Percentiles rank a stretch among this genome's conserved stretches.
phyloP scores from a whole-genome alignment of 108 stramenopile species.

The Pinguiococcus pyrenoidosus region DNA sequence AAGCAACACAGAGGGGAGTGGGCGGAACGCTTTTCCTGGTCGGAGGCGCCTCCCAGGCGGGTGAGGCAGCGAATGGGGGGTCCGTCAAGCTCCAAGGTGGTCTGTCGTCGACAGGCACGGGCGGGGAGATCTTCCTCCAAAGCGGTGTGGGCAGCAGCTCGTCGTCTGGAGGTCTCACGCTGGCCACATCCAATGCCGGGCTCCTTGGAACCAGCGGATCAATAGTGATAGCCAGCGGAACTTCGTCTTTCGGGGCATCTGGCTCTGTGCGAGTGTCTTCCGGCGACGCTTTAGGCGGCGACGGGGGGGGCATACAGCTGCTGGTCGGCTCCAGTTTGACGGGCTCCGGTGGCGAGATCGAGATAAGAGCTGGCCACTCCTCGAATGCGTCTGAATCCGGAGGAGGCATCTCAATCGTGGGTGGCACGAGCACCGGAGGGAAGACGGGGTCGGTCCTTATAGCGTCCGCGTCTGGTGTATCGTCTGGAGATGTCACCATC shows the following conservation, averaged over 20 bases:
- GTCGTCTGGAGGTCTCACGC: conserved; percentile 6
- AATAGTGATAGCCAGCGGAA: not conserved
- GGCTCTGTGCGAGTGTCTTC: not conserved
- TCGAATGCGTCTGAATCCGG: conserved; percentile 1
- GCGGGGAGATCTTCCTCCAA: conserved; percentile 3
- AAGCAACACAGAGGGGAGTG: too few species aligned
- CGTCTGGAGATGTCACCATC: conserved; percentile 3
- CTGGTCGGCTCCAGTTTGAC: conserved; percentile 19
- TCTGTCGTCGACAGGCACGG: not conserved
- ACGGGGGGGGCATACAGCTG: conserved; percentile 13
- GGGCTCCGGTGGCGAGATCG: conserved; percentile 21
- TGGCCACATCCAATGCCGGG: conserved; percentile 11
- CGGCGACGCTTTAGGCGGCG: not conserved
- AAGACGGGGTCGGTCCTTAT: conserved; percentile 12
- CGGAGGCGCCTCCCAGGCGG: too few species aligned
- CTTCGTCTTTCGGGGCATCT: not conserved
- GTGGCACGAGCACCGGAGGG: conserved; percentile 12
- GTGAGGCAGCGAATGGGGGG: too few species aligned
- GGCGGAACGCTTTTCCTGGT: too few species aligned
- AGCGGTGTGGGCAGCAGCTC: not conserved
- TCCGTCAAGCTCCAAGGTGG: conserved; percentile 6
- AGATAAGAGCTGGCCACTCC: conserved; percentile 12
- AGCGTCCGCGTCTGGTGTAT: not conserved
- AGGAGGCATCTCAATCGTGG: conserved; percentile 2
- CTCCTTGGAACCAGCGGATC: not conserved